Base-by-base conservation (phyloP, 169 alveolate species). In the Plasmodium vivax region DNA sequence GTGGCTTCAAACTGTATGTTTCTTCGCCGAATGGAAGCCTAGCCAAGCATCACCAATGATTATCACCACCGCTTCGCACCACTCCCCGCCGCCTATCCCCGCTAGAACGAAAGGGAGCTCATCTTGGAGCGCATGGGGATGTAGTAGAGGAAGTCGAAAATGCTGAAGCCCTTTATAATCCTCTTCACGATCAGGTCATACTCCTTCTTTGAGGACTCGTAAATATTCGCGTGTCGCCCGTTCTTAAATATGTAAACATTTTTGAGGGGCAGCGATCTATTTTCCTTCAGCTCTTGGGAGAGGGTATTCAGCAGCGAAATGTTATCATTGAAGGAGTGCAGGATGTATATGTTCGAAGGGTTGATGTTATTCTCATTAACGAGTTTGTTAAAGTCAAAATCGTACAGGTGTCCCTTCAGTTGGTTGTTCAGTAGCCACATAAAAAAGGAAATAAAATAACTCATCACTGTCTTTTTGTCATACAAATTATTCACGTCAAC, bases 341-440 rank as follows among this genome's bases (percentile, higher is more conserved):
- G 38, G 54, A 87, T 87, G 51, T 87, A 87, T 75, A 87, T 87
- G 36, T 87, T 87, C 30, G 93, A 56, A 54, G 93, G 85, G 83
- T 87, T 87, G 27, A 87, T 87, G 71, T 87, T 62, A 87, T 87
- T 87, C 68, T 87, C 93, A 75, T 75, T 62, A 5, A 87, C 43
- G 30, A 87, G 14, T 87, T 87, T 87, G 72, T 87, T 87, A 43
- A 87, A 87, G 82, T 87, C 81, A 51, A 75, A 87, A 56, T 87
- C 93, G 58, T 87, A 87, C 45, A 87, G 62, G 41, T 87, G 93
- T n/a, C 93, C 93, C 72, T 87, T 87, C 68, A 87, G 68, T 87
- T 87, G 93, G 47, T 87, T 87, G 81, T 87, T 87, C 68, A 87
- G 43, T 87, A 87, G 32, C 93, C 93, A 87, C 93, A 87, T 87